phyloP scores from a whole-genome alignment of 768 basidiomycete genomes.

The Russula foetens region DNA sequence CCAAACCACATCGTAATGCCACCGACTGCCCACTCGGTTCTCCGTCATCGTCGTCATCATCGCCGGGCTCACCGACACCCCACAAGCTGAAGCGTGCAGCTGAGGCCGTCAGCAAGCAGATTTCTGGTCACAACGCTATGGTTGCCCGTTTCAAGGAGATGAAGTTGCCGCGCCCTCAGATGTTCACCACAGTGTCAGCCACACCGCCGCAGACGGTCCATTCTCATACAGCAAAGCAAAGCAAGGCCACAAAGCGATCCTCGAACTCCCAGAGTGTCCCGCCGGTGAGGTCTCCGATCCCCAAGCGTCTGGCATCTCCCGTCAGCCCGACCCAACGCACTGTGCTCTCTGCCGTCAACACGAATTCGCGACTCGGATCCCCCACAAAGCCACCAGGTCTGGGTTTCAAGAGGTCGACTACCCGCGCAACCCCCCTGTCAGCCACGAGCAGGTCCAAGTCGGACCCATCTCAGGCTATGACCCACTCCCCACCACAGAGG shows the following conservation, averaged over 20 bases:
- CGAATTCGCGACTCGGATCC: not conserved
- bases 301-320: not conserved
- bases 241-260: not conserved
- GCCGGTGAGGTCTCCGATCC: not conserved
- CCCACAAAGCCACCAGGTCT: conserved; percentile 1
- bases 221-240: not conserved
- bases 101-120: conserved; percentile 9
- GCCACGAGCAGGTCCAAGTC: not conserved
- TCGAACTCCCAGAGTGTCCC: not conserved
- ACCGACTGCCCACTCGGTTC: not conserved
- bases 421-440: not conserved
- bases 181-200: not conserved
- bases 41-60: not conserved
- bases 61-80: not conserved
- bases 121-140: conserved; percentile 10
- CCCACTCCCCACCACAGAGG: not conserved
- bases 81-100: conserved; percentile 4
- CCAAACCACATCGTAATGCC: not conserved
- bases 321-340: not conserved
- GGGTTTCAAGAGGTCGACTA: not conserved
- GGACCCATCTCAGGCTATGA: not conserved
- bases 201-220: not conserved
- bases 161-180: conserved; percentile 1
- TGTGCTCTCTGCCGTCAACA: not conserved
- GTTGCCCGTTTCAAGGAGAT: conserved; percentile 8